Evolutionary conservation across 139 green algal species (phyloP).

Genomic region (Closterium sp.): DNA sequence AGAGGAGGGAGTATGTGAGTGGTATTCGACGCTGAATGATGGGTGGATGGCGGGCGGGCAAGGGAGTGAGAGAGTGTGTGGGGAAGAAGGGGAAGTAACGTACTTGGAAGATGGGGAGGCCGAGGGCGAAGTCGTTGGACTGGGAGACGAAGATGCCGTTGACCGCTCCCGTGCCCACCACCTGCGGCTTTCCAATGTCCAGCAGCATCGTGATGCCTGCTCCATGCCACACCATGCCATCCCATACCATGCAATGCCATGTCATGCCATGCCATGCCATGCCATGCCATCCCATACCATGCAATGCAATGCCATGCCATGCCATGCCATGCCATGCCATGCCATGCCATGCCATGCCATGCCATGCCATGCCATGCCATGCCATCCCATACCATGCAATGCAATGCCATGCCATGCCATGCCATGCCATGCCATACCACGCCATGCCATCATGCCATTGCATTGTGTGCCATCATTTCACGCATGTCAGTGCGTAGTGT

Average conservation of each 20-base stretch:
- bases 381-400: neutral
- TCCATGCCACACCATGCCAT: neutral
- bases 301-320: too few species aligned
- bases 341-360: neutral
- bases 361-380: neutral
- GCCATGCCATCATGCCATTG: neutral
- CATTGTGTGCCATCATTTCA: neutral
- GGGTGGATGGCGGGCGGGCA: too few species aligned
- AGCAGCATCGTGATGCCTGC: slow-evolving; percentile 35
- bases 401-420: neutral
- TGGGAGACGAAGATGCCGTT: slow-evolving; percentile 38
- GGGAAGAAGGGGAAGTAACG: too few species aligned
- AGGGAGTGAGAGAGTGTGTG: too few species aligned
- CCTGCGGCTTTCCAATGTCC: slow-evolving; percentile 17
- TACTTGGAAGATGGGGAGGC: slow-evolving; percentile 26
- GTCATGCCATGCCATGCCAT: neutral
- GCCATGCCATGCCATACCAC: neutral
- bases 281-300: neutral
- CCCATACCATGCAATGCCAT: neutral
- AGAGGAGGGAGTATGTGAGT: too few species aligned
- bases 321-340: neutral
- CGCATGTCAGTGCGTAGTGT: neutral
- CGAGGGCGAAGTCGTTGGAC: slow-evolving; percentile 38
- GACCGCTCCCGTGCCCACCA: slow-evolving; percentile 15
- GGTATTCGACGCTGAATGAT: too few species aligned